phyloP scores from a whole-genome alignment of 257 asterid genomes.

The Handroanthus guayacan region DNA sequence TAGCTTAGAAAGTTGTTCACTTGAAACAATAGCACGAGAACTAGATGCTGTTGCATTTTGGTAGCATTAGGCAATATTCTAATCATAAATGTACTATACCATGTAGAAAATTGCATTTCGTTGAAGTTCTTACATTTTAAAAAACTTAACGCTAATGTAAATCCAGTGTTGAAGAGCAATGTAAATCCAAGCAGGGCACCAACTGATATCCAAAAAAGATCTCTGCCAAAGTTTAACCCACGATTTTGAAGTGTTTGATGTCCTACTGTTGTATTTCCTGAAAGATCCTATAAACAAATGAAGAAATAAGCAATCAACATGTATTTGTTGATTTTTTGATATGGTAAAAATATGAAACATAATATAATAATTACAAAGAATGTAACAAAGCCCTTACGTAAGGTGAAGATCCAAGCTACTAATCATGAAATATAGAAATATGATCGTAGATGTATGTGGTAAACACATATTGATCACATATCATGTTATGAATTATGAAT shows the following conservation, averaged over 20 bases:
- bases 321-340: too few species aligned
- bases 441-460: too few species aligned
- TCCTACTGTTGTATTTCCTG: conserved; percentile 47
- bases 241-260: conserved; percentile 44
- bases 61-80: too few species aligned
- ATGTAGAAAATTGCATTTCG: not conserved
- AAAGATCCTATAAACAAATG: conserved; percentile 22
- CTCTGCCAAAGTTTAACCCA: conserved; percentile 46
- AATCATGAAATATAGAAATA: too few species aligned
- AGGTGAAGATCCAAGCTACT: too few species aligned
- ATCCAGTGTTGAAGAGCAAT: conserved; percentile 48
- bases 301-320: too few species aligned
- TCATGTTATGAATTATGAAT: too few species aligned
- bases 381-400: too few species aligned
- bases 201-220: conserved; percentile 51
- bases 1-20: conserved; percentile 26
- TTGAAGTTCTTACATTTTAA: conserved; percentile 44
- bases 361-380: too few species aligned
- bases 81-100: too few species aligned
- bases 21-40: conserved; percentile 45
- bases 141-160: conserved; percentile 49
- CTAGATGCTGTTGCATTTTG: conserved; percentile 36
- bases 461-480: too few species aligned
- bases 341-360: too few species aligned
- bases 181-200: conserved; percentile 52